Evolutionary conservation across 148 eudicot genomes (phyloP).

Genomic region (Chenopodium album): DNA sequence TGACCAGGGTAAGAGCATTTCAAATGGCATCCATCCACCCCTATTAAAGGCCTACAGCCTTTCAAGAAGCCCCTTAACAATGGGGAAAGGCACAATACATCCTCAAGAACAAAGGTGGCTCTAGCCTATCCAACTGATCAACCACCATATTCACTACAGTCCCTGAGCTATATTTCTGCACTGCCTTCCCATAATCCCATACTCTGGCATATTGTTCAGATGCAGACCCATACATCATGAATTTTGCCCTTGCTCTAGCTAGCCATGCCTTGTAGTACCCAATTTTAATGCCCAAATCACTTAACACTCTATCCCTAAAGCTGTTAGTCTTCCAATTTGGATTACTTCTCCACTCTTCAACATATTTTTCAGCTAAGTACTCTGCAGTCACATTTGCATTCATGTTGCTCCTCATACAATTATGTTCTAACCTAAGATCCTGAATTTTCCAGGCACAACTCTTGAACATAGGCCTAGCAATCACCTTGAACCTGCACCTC

Average conservation of each 20-base stretch:
- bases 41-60: neutral
- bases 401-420: neutral
- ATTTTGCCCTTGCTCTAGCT: neutral
- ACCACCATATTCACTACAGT: neutral
- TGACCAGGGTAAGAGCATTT: constrained; percentile 5
- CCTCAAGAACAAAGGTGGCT: neutral
- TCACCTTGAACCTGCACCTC: neutral
- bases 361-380: neutral
- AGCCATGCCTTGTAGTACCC: neutral
- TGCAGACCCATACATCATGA: neutral
- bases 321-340: neutral
- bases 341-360: neutral
- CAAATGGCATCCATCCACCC: constrained; percentile 18
- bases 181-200: neutral
- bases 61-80: constrained; percentile 1
- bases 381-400: neutral
- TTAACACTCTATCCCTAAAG: neutral
- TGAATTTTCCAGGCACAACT: neutral
- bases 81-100: neutral
- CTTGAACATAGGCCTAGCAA: neutral
- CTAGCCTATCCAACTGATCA: neutral
- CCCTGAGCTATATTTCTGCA: neutral
- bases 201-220: neutral
- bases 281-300: neutral
- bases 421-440: neutral